Evolutionary conservation across 352 stramenopile species (phyloP), one percentile per base, ranked within the genome.

Genomic region (Phytophthora melonis): DNA sequence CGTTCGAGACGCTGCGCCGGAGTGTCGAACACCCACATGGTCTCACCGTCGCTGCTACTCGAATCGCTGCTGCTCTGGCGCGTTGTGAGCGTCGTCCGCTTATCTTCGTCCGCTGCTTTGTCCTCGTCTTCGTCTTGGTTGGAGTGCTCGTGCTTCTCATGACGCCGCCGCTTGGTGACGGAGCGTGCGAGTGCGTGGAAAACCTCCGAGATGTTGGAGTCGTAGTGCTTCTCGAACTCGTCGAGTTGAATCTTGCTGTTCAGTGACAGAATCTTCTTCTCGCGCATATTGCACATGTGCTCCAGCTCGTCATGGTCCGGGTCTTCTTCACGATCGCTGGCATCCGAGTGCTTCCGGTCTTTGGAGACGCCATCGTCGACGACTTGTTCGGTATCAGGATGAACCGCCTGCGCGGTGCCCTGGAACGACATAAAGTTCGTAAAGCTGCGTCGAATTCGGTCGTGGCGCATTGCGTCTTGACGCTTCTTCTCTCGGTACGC

Each of bases 201-300:
- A 9, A 91, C 72, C 18, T 84, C 83, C 9, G 78, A 77, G 54
- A 93, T 90, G 34, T 77, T 89, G 21, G 82, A 83, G 71, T 90
- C 81, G 63, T 89, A 89, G 76, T 90, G 82, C 62, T 87, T 89
- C 63, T 88, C 79, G 49, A 90, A 91, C 43, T 65, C 65, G 62
- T 86, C 84, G 27, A 86, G 54, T 39, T 82, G 53, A 57, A 93
- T 88, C 39, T 87, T 76, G 39, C 58, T 75, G 56, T 91, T 82
- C n/a, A 93, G 66, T 18, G 59, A 71, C 49, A 93, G 45, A 14
- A 93, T 80, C 54, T 91, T 90, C 58, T 83, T 78, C 70, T 93
- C 86, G 23, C 82, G 81, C 16, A 83, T 36, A 58, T 74, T 89
- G 74, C 80, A 88, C 32, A 36, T 36, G 32, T 36, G 32, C 32